Base-by-base conservation (phyloP, 768 basidiomycete genomes). In the Kwoniella heveanensis region DNA sequence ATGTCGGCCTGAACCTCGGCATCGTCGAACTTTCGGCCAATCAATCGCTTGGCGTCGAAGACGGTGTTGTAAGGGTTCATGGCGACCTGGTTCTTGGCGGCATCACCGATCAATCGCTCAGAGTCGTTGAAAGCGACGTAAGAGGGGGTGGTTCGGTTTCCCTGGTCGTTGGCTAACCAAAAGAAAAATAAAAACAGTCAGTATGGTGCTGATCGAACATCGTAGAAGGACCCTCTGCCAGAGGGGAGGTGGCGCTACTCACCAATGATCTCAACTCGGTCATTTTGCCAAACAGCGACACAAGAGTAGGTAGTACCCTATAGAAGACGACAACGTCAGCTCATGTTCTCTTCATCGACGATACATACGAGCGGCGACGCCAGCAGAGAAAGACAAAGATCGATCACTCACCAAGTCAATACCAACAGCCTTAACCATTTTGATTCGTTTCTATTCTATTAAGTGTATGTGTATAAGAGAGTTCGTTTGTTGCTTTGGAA, bases 281-380 rank as follows among this genome's bases (percentile, higher is more conserved):
- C 95, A 82, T 96, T 93, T 86, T 95, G 92, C 94, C 94, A 97
- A 78, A 98, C 93, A 84, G 92, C 95, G 74, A 97, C 95, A 81
- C 94, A 98, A 52, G 92, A 95, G 87, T 97, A 98, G 72, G 94
- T 98, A 68, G 94, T 96, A 75, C 94, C 93, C 74, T 66, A 52
- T 29, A 57, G 22, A 21, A 22, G 19, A 26, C 12, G 55, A 64
- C 54, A 64, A 52, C 58, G 36, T 53, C 50, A 10, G 32, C 13
- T 44, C 39, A 10, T 52, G 54, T 30, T 19, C n/a, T n/a, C n/a
- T n/a, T n/a, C n/a, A n/a, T n/a, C n/a, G n/a, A n/a, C n/a, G n/a
- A n/a, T n/a, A n/a, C n/a, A n/a, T n/a, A n/a, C 8, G n/a, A 32
- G 44, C 9, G 56, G 46, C 6, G 51, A 7, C 12, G 21, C 49